Conservation (phyloP, 257 asterid species). For the Nicotiana paniculata region DNA sequence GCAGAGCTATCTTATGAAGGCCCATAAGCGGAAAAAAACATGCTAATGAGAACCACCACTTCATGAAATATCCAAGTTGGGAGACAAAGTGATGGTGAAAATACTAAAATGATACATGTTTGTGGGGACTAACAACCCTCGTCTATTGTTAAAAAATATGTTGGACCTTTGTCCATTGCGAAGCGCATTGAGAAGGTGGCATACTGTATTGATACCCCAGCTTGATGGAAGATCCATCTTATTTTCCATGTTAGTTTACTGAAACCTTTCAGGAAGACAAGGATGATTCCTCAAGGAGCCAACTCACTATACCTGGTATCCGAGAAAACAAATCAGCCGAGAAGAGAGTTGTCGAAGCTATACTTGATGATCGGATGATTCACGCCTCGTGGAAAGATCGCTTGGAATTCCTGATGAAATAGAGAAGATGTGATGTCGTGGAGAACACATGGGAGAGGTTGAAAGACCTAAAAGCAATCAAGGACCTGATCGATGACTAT, state of each 20-base stretch:
- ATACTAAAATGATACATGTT: too few species aligned
- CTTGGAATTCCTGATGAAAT: too few species aligned
- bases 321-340: background rate
- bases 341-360: too few species aligned
- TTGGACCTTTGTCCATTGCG: background rate
- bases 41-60: too few species aligned
- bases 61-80: too few species aligned
- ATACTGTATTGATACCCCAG: background rate
- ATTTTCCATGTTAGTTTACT: background rate
- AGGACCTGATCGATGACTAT: background rate
- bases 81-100: too few species aligned
- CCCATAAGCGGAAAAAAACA: too few species aligned
- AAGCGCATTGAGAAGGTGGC: background rate
- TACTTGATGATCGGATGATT: too few species aligned
- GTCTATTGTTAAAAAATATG: too few species aligned
- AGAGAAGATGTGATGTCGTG: background rate
- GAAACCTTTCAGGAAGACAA: background rate
- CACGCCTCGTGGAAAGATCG: background rate
- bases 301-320: background rate
- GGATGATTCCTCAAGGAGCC: background rate
- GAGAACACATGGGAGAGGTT: background rate
- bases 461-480: too few species aligned
- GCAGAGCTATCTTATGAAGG: too few species aligned
- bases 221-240: background rate
- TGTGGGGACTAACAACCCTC: background rate